phyloP scores from a whole-genome alignment of 2,329 filamentous ascomycete genomes.

The Colletotrichum sidae region DNA sequence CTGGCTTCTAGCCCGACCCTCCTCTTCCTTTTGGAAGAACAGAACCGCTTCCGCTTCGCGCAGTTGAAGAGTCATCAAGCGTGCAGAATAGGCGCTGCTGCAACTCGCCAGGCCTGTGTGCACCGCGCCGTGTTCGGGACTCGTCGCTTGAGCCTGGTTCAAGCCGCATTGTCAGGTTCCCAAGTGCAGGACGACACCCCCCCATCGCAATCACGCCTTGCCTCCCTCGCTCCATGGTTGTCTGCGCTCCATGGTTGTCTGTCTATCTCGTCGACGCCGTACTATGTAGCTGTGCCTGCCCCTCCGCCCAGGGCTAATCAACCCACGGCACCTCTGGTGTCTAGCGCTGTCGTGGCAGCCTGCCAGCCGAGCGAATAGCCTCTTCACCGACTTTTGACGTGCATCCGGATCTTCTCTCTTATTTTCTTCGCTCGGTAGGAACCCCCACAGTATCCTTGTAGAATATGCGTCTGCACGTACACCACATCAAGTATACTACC shows the following conservation, averaged over 20 bases:
- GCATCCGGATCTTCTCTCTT: constrained; percentile 3
- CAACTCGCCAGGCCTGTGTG: background rate
- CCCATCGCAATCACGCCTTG: no score
- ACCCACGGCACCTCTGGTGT: constrained; percentile 8
- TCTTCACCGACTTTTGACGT: constrained; percentile 36
- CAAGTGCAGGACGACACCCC: no score
- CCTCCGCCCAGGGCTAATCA: background rate
- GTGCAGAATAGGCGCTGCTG: background rate
- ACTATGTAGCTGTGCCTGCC: no score
- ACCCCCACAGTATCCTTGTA: background rate
- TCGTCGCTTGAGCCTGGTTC: no score
- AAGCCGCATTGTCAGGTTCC: no score
- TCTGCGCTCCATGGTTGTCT: no score
- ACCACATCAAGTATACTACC: no score
- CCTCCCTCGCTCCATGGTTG: no score
- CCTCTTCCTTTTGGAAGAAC: background rate
- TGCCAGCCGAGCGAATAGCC: constrained; percentile 30
- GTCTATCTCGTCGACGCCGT: no score
- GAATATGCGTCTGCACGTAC: no score
- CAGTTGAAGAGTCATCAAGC: constrained; percentile 1
- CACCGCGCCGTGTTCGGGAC: background rate
- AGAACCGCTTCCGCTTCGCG: background rate
- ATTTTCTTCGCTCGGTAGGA: background rate
- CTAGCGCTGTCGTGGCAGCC: constrained; percentile 32
- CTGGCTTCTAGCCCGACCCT: constrained; percentile 1